Evolutionary conservation across 1,284 basidiomycete species (phyloP), one percentile per base, ranked within the genome.

Genomic region (Tremellales sp.): DNA sequence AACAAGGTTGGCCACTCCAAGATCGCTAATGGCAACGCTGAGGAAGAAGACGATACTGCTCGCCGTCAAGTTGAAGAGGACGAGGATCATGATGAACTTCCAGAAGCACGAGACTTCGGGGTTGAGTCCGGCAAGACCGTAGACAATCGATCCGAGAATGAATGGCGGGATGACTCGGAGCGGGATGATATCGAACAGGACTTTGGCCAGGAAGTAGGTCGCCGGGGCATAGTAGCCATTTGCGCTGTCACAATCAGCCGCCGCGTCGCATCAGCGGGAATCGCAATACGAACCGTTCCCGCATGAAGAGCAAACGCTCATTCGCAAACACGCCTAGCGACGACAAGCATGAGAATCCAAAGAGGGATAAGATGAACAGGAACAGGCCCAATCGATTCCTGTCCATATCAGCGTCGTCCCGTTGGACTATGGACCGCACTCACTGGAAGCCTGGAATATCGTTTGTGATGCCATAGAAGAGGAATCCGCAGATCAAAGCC

Each of bases 141-240:
- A 98, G 4, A 96, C 85, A 63, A 97, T 96, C 10, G 88, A 87
- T 23, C 93, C 93, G 56, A 94, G 91, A 59, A 97, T 81, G 60
- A 97, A 82, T 0, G 94, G 92, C 10, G 94, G 94, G 10, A 97
- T 87, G 17, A 98, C 82, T 17, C 94, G 84, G 19, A 98, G 79
- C 0, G 94, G 94, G 7, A 97, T 77, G 55, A 97, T 91, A 70
- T 98, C 94, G 72, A 97, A 97, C 13, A 98, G 81, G 45, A 96
- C 82, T 80, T 97, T 97, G 53, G 91, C 90, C 1, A 87, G 78
- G 74, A 98, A 97, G 77, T 97, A 98, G 3, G 91, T 93, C 64
- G 91, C 84, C 0, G 94, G 87, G 0, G 88, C 87, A 70, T 98
- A 97, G 73, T 98, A 98, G 4, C 93, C 92, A 61, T 98, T 98